Evolutionary conservation across 108 stramenopile species (phyloP).

Genomic region (Fragilaria radians): DNA sequence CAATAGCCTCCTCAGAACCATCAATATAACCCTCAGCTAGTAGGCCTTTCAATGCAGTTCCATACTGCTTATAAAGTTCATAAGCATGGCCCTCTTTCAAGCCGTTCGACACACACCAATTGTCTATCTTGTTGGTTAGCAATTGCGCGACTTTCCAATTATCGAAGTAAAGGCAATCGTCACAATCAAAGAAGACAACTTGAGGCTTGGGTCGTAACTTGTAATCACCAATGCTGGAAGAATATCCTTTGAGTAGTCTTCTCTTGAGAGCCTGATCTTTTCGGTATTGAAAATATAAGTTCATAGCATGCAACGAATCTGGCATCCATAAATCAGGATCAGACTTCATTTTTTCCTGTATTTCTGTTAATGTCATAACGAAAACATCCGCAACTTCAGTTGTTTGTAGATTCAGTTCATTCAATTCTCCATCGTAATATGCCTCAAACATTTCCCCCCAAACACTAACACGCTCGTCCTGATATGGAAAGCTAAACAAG

Average conservation of each 20-base stretch:
- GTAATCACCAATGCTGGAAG: slow-evolving; percentile 3
- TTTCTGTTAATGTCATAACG: slow-evolving; percentile 22
- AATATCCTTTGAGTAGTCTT: slow-evolving; percentile 9
- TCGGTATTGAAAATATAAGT: slow-evolving; percentile 27
- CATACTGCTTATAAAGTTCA: slow-evolving; percentile 52
- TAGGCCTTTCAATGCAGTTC: slow-evolving; percentile 57
- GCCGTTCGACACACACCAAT: slow-evolving; percentile 36
- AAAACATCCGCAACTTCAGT: slow-evolving; percentile 42
- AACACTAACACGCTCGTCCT: slow-evolving; percentile 39
- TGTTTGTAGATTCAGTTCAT: slow-evolving; percentile 31
- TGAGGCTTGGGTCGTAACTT: slow-evolving; percentile 21
- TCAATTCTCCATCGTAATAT: slow-evolving; percentile 22
- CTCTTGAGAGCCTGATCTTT: slow-evolving; percentile 6
- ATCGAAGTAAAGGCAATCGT: slow-evolving; percentile 72
- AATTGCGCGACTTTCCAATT: slow-evolving; percentile 44
- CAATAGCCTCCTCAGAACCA: slow-evolving; percentile 35
- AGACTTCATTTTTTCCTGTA: slow-evolving; percentile 9
- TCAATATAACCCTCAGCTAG: slow-evolving; percentile 48
- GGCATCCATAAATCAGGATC: slow-evolving; percentile 44
- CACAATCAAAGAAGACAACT: slow-evolving; percentile 71
- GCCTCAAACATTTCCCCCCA: slow-evolving; percentile 56
- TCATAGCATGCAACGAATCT: slow-evolving; percentile 39
- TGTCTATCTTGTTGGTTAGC: slow-evolving; percentile 54
- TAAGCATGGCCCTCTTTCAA: slow-evolving; percentile 46
- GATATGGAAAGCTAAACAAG: slow-evolving; percentile 52